phyloP scores from a whole-genome alignment of 192 early-diverging fungal species.

The Rhizophagus sp. region DNA sequence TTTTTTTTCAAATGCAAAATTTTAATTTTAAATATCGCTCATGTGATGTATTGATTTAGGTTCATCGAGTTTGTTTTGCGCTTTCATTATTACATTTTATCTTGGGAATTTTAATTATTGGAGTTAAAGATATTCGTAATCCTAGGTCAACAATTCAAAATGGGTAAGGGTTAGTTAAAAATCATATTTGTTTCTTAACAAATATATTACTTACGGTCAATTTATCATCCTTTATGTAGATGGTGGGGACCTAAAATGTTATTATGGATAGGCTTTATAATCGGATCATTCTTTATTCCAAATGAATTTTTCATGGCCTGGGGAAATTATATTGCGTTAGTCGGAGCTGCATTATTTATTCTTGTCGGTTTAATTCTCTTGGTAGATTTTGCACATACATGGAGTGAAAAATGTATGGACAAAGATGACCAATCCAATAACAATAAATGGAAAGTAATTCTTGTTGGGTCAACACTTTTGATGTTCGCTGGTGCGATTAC shows the following conservation, averaged over 20 bases:
- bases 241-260: conserved; percentile 74
- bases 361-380: conserved; percentile 91
- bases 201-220: background rate
- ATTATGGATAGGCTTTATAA: conserved; percentile 70
- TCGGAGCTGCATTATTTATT: conserved; percentile 87
- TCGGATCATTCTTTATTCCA: conserved; percentile 89
- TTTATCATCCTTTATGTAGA: conserved; percentile 27
- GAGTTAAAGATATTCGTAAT: conserved; percentile 76
- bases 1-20: background rate
- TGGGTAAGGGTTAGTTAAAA: conserved; percentile 52
- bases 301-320: conserved; percentile 90
- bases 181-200: background rate
- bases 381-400: conserved; percentile 93
- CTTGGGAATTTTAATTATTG: conserved; percentile 59
- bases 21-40: background rate
- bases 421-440: conserved; percentile 79
- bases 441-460: conserved; percentile 76
- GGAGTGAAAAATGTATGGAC: conserved; percentile 84
- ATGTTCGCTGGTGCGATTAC: conserved; percentile 68
- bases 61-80: conserved; percentile 89
- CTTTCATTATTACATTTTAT: conserved; percentile 68
- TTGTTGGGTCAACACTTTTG: conserved; percentile 73
- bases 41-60: background rate
- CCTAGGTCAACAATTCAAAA: conserved; percentile 87
- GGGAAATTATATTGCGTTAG: conserved; percentile 79